Evolutionary conservation across 768 basidiomycete genomes (phyloP), one percentile per base, ranked within the genome.

Genomic region (Tylopilus felleus): DNA sequence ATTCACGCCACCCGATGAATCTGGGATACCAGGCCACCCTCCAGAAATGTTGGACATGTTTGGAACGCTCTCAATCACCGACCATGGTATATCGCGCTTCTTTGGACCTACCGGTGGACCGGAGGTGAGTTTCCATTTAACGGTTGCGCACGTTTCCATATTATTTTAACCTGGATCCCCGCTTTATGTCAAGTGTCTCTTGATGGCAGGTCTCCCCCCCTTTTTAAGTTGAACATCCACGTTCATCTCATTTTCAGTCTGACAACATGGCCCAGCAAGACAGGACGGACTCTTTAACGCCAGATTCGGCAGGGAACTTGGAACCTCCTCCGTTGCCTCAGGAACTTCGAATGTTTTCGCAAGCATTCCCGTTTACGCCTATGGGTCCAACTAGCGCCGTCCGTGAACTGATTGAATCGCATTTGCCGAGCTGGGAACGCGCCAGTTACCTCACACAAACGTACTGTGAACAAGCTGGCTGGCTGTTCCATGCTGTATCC

Each of bases 51-150:
- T 83, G 33, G 81, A 84, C 52, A 73, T 79, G 0, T 81, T 85
- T 58, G 83, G 83, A 41, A 85, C 82, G 17, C 68, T 85, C 48
- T 79, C 80, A 25, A 82, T 85, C 53, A 76, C 78, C 16, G 80
- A 84, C 61, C 75, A 80, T 58, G 83, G 82, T 0, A 76, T 80
- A 43, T 79, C 81, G n/a, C 72, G 79, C 51, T 85, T 84, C 64
- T 84, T 84, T 74, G 83, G 83, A 1, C 82, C 82, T 2, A 84
- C 84, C 1, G 86, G 83, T 14, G 85, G 85, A 29, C 77, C 80
- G 45, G 84, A 88, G 76, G 85, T 86, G 58, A 55, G 82, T 73
- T 49, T 48, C 36, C 19, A 29, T 4, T 44, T 55, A 48, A 49
- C 49, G 27, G 22, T 50, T 28, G 39, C 33, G 17, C 52, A 53